Base-by-base conservation (phyloP, 129 eudicot species). In the Lactuca saligna region DNA sequence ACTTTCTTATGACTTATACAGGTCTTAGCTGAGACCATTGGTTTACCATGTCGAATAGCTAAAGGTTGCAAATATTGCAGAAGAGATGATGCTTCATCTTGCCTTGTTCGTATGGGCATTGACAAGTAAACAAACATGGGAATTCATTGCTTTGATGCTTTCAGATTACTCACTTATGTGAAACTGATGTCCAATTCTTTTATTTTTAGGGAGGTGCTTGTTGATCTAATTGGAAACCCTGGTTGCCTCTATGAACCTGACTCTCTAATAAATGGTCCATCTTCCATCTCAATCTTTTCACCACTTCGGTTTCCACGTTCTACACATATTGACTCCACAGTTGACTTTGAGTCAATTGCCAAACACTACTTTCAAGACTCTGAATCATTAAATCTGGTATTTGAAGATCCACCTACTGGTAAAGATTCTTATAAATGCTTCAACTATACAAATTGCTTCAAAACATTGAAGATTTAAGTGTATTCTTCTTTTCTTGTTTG, bases 191-290 rank as follows among this genome's bases (percentile, higher is more conserved):
- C 66, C 7, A 48, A 57, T 8, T 25, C 1, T 58, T 48, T 80
- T 33, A 55, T 67, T 75, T 75, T 39, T 82, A 93, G 97, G 85
- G 98, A 93, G 82, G 76, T 78, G 66, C 82, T 84, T 71, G 87
- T 93, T 81, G 98, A 93, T 87, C 79, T 89, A 68, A 54, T 89
- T 75, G 88, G 87, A 74, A 81, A 79, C 73, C 97, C 97, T 11
- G 98, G 98, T 53, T 83, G 78, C 77, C 82, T 93, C 48, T 80
- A 81, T 58, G 96, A 85, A 71, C 98, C 98, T 3, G 95, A 93
- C 79, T 93, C 98, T 48, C 66, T 83, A 83, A 79, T 89, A 44
- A 93, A 93, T 20, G 98, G 98, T 70, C 98, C 98, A 68, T 86
- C 88, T 83, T 86, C 97, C 61, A 89, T 93, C 79, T 89, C 97